These are phyloP conservation scores for Rheum nobile DNA, from an alignment of 148 eudicot species.

Conservation along the genomic window DNA sequence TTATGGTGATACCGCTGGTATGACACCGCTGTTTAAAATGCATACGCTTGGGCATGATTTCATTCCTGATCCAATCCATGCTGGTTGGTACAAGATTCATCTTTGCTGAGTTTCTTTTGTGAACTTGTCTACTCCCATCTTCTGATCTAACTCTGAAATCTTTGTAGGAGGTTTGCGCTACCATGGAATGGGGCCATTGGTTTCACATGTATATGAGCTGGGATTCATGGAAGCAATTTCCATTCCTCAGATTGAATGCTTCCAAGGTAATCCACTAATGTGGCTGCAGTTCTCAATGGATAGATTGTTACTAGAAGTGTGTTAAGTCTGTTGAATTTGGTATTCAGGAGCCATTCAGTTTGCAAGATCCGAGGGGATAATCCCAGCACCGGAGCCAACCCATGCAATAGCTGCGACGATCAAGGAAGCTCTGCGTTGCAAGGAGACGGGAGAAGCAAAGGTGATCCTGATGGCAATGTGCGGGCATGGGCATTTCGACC, in stretches of 20 bases:
- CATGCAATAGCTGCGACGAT: constrained; percentile 92
- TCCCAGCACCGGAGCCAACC: constrained; percentile 93
- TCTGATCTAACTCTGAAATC: not conserved
- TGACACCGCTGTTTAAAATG: constrained; percentile 97
- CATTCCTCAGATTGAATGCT: constrained; percentile 88
- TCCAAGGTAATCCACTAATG: constrained; percentile 78
- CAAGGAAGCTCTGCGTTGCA: constrained; percentile 89
- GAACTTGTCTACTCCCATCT: not conserved
- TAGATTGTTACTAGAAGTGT: too few relatives aligned
- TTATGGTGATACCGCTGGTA: constrained; percentile 88
- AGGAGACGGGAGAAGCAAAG: constrained; percentile 77
- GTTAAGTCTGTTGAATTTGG: not conserved
- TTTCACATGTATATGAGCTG: constrained; percentile 82
- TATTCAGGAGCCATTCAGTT: constrained; percentile 75
- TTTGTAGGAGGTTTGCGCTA: constrained; percentile 77
- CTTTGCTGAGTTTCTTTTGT: not conserved
- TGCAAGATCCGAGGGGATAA: constrained; percentile 87
- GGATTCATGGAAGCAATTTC: constrained; percentile 84
- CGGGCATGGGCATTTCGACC: constrained; percentile 94
- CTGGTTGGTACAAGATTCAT: constrained; percentile 56
- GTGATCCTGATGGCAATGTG: constrained; percentile 96
- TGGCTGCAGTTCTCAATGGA: too few relatives aligned
- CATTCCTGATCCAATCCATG: constrained; percentile 95
- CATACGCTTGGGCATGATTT: constrained; percentile 97
- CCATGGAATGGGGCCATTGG: constrained; percentile 95